Conservation (phyloP, 1,284 basidiomycete genomes). For the Malassezia restricta region DNA sequence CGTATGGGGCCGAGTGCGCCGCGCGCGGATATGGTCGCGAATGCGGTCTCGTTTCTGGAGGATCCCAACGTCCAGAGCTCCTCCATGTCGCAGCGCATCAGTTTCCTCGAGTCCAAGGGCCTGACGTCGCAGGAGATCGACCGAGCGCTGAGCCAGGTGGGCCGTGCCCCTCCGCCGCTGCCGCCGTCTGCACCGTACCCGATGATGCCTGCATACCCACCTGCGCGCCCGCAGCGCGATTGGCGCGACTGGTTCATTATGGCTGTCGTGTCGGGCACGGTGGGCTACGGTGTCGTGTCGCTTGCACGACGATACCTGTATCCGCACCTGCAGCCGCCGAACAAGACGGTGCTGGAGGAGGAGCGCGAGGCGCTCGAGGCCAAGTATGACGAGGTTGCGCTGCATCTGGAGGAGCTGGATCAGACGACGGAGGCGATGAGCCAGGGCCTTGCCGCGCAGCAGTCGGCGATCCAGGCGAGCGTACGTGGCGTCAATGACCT, state of each 20-base stretch:
- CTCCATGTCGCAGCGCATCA: conserved; percentile 68
- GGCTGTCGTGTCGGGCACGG: conserved; percentile 74
- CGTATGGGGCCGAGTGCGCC: conserved; percentile 1
- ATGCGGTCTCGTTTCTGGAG: conserved; percentile 37
- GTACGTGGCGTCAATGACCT: conserved; percentile 68
- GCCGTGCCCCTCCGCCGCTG: conserved; percentile 5
- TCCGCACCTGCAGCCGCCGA: conserved; percentile 81
- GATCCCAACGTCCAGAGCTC: conserved; percentile 56
- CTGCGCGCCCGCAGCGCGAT: conserved; percentile 24
- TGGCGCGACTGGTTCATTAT: conserved; percentile 56
- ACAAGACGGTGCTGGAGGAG: conserved; percentile 73
- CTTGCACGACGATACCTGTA: conserved; percentile 83
- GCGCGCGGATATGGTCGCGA: conserved; percentile 36
- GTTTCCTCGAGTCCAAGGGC: conserved; percentile 89
- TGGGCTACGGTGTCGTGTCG: conserved; percentile 75
- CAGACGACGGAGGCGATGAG: conserved; percentile 62
- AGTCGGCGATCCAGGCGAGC: conserved; percentile 62
- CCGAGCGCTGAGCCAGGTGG: conserved; percentile 57
- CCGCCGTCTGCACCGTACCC: conserved; percentile 20
- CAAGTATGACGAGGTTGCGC: conserved; percentile 84
- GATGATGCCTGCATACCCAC: conserved; percentile 17
- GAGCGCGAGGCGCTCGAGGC: conserved; percentile 72
- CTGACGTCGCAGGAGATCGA: conserved; percentile 74
- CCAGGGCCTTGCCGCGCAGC: conserved; percentile 67
- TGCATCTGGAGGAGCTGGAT: conserved; percentile 61